Evolutionary conservation across 495 filamentous ascomycete species (phyloP).

Genomic region (Glonium stellatum): DNA sequence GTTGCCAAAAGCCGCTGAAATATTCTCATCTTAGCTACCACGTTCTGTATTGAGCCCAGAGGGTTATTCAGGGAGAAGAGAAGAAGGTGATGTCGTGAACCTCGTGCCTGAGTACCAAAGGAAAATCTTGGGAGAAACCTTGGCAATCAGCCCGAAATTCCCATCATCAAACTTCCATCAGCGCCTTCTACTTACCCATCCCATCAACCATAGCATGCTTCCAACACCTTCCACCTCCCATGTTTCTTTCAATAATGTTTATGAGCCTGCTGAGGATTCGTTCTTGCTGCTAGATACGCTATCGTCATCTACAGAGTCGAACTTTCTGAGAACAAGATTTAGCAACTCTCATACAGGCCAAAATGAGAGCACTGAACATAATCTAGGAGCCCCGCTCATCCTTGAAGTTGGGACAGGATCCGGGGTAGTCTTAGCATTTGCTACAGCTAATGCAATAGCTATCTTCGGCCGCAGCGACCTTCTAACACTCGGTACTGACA

Average conservation of each 20-base stretch:
- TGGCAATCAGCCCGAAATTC: conserved; percentile 2
- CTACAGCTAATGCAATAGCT: conserved; percentile 60
- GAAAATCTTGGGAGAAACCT: neutral
- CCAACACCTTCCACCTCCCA: conserved; percentile 89
- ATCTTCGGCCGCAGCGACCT: conserved; percentile 70
- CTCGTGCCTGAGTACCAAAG: neutral
- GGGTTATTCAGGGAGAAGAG: neutral
- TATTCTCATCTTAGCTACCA: conserved; percentile 14
- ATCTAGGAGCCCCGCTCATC: conserved; percentile 50
- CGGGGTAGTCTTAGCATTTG: conserved; percentile 82
- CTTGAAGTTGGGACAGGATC: conserved; percentile 89
- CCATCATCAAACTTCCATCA: neutral
- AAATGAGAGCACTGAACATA: neutral
- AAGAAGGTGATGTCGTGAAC: neutral
- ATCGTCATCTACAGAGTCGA: conserved; percentile 60
- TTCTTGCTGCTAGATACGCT: conserved; percentile 92
- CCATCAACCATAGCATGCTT: conserved; percentile 52
- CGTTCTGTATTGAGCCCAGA: neutral
- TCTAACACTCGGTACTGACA: conserved; percentile 67
- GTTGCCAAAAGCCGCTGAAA: conserved; percentile 13
- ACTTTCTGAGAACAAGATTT: conserved; percentile 65
- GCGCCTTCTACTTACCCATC: neutral
- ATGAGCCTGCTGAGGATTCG: conserved; percentile 92
- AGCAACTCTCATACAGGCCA: neutral
- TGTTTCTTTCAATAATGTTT: conserved; percentile 75